Conservation (phyloP, 1,284 basidiomycete species). For the Ceratobasidium papillatum region DNA sequence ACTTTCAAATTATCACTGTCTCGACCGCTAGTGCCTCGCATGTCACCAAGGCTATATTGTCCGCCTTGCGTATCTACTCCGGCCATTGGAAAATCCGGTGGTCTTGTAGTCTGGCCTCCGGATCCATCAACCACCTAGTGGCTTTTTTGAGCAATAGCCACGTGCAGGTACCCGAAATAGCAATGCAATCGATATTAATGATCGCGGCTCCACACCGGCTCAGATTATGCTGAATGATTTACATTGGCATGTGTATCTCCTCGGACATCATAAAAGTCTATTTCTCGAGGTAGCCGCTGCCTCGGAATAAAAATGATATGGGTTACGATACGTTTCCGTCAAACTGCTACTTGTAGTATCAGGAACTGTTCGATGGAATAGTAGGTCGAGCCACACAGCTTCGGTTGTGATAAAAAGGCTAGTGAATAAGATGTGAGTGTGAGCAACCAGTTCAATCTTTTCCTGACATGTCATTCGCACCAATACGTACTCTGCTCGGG, state of each 20-base stretch:
- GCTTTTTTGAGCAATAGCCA: neutral
- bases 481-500: neutral
- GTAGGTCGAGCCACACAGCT: neutral
- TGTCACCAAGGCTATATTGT: too few relatives aligned
- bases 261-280: too few relatives aligned
- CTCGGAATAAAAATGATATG: too few relatives aligned
- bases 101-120: neutral
- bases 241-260: too few relatives aligned
- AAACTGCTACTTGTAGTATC: too few relatives aligned
- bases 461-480: constrained; percentile 12
- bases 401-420: neutral
- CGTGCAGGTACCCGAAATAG: neutral
- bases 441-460: neutral
- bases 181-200: constrained; percentile 5
- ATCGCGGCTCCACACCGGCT: neutral
- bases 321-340: too few relatives aligned
- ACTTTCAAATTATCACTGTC: too few relatives aligned
- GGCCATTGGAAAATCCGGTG: neutral
- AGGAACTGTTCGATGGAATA: too few relatives aligned
- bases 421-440: neutral
- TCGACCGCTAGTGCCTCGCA: too few relatives aligned
- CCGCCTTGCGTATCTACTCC: too few relatives aligned
- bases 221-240: too few relatives aligned
- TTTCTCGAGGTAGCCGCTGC: too few relatives aligned
- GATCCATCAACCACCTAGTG: neutral